A percentile compares a stretch with the other conserved stretches of the same genome.
phyloP scores from a whole-genome alignment of 805 yeast species.

The Kuraishia hungarica region DNA sequence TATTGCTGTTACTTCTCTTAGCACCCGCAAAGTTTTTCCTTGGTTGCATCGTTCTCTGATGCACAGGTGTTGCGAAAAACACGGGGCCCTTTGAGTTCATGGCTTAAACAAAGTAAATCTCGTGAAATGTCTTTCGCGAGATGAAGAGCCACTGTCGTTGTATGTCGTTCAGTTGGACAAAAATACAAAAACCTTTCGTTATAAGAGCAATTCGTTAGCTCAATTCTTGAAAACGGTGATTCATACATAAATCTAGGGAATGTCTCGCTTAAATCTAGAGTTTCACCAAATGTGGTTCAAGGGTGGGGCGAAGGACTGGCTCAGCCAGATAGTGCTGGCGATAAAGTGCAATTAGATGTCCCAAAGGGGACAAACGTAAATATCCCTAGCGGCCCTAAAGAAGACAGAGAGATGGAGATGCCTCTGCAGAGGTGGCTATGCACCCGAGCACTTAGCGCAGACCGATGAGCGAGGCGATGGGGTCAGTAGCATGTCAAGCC shows the following conservation, averaged over 20 bases:
- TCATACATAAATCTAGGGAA: neutral
- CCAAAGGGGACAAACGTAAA: neutral
- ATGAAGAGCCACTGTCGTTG: neutral
- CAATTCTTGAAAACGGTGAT: neutral
- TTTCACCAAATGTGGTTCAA: neutral
- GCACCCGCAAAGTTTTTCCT: neutral
- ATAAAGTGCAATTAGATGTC: neutral
- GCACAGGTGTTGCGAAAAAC: neutral
- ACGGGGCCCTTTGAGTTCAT: neutral
- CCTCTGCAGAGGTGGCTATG: neutral
- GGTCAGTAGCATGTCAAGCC: neutral
- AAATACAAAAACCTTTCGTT: no score
- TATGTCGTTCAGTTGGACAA: neutral
- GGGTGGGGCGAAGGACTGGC: neutral
- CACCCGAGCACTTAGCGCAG: neutral
- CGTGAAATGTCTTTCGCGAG: no score
- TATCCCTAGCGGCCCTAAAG: neutral
- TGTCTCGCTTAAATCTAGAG: neutral
- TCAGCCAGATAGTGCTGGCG: neutral
- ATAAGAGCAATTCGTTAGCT: neutral
- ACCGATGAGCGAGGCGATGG: neutral
- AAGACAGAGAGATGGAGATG: neutral
- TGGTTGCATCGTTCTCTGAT: neutral
- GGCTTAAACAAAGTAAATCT: neutral
- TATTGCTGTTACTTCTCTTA: neutral